Evolutionary conservation across 225 moss, liverwort and hornwort species (phyloP), one percentile per base, ranked within the genome.

Genomic region (Asterella californica): DNA sequence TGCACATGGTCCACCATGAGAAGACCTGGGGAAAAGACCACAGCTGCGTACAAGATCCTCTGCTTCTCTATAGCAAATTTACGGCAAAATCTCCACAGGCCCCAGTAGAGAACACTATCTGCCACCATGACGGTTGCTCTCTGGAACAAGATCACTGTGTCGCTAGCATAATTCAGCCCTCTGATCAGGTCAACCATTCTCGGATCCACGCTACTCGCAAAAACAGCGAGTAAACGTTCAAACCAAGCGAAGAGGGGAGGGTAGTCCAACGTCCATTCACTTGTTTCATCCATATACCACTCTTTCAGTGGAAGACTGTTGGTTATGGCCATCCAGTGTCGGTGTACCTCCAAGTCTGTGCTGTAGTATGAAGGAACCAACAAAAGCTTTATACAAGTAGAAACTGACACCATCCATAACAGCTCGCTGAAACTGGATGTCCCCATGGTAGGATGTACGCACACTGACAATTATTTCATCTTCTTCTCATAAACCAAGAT

Each of bases 241-340:
- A 94, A 97, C 85, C 76, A 97, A 0, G 94, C 92, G 61, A 97
- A 97, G 84, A 97, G 92, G 10, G 97, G 94, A 24, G 97, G 97
- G 85, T 97, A 97, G 74, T 97, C 97, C 75, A 97, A 90, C 11
- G 97, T 94, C 97, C 97, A 97, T 50, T 91, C 88, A 79, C 94
- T 93, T 53, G 94, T 92, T 47, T 91, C 84, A 74, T 97, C 94
- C 46, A 82, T 72, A 78, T 97, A 97, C 97, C 97, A 97, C 61
- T 85, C 71, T 59, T 81, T 77, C 72, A 94, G 80, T 42, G 97
- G 93, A 30, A 97, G 97, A 11, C 90, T 90, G 85, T 89, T 89
- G 53, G 97, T 94, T 38, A 93, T 78, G 29, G 93, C 97, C 54
- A 97, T 79, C 97, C 97, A 97, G 75, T 97, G 88, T 21, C 97